A percentile compares a stretch with the other conserved stretches of the same genome.
phyloP scores from a whole-genome alignment of 2,329 filamentous ascomycete genomes.

The Grosmannia penicillata region DNA sequence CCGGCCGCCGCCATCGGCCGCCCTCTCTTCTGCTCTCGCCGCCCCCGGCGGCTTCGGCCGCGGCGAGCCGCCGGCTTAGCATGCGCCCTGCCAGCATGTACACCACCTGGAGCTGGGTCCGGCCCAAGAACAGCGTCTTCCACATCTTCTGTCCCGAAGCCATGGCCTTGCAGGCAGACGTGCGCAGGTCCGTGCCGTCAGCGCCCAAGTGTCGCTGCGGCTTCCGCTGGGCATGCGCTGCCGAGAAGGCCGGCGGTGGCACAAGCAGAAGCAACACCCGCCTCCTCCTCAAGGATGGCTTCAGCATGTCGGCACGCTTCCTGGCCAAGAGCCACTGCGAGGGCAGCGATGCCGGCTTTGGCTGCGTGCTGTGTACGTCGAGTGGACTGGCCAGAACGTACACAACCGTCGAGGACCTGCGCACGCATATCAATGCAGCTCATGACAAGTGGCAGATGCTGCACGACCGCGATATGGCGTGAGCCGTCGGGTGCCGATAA shows the following conservation, averaged over 20 bases:
- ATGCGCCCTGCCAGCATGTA: conserved; percentile 2
- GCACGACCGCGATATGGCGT: conserved; percentile 21
- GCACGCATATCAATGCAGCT: conserved; percentile 19
- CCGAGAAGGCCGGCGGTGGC: too few relatives aligned
- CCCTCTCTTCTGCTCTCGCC: too few relatives aligned
- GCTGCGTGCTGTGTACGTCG: conserved; percentile 24
- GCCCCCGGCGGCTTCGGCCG: too few relatives aligned
- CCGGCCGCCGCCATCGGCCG: background rate
- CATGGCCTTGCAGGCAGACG: conserved; percentile 23
- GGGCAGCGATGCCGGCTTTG: conserved; percentile 14
- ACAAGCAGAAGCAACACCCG: conserved; percentile 1
- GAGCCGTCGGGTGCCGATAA: background rate
- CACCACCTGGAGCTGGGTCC: conserved; percentile 3
- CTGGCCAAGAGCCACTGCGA: conserved; percentile 25
- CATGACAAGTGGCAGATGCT: conserved; percentile 28
- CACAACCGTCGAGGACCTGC: conserved; percentile 16
- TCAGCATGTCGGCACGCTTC: conserved; percentile 22
- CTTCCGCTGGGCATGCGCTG: conserved; percentile 23
- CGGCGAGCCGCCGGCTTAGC: too few relatives aligned
- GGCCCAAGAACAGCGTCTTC: conserved; percentile 23
- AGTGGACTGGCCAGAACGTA: conserved; percentile 21
- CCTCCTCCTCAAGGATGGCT: conserved; percentile 21
- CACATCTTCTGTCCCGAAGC: conserved; percentile 25
- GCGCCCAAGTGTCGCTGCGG: conserved; percentile 18
- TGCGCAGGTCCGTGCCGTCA: conserved; percentile 14